Percentiles rank a stretch among this genome's conserved stretches.
Conservation (phyloP, 257 asterid species). For the Cordia subcordata region DNA sequence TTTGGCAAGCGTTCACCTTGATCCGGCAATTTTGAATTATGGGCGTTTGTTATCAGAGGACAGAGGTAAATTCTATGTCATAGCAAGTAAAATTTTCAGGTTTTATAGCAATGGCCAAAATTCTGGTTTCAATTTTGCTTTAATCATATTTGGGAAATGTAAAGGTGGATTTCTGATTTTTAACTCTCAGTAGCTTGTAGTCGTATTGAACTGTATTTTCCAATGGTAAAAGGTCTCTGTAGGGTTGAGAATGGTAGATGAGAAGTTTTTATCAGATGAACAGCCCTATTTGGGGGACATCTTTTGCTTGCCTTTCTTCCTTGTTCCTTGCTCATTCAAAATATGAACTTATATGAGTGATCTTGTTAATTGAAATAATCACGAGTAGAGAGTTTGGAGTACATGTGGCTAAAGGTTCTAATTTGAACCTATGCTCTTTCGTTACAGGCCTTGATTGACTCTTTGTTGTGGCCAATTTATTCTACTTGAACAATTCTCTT, state of each 20-base stretch:
- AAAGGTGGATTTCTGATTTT: slow-evolving; percentile 28
- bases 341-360: too few species aligned
- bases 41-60: slow-evolving; percentile 39
- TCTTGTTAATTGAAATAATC: too few species aligned
- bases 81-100: slow-evolving; percentile 27
- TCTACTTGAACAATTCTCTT: too few species aligned
- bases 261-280: slow-evolving; percentile 1
- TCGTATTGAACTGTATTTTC: slow-evolving; percentile 32
- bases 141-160: slow-evolving; percentile 39
- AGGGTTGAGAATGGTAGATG: slow-evolving; percentile 20
- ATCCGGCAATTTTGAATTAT: slow-evolving; percentile 23
- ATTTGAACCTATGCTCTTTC: too few species aligned
- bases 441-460: too few species aligned
- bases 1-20: slow-evolving; percentile 30
- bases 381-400: too few species aligned
- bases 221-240: slow-evolving; percentile 7
- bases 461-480: too few species aligned
- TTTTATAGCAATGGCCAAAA: slow-evolving; percentile 38
- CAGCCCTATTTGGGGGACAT: neutral
- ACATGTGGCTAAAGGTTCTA: too few species aligned
- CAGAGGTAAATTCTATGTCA: slow-evolving; percentile 50
- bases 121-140: slow-evolving; percentile 31
- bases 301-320: neutral
- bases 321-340: too few species aligned
- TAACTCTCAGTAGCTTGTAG: slow-evolving; percentile 19